Evolutionary conservation across 2,329 filamentous ascomycete genomes (phyloP).

Genomic region (Alternaria sp.): DNA sequence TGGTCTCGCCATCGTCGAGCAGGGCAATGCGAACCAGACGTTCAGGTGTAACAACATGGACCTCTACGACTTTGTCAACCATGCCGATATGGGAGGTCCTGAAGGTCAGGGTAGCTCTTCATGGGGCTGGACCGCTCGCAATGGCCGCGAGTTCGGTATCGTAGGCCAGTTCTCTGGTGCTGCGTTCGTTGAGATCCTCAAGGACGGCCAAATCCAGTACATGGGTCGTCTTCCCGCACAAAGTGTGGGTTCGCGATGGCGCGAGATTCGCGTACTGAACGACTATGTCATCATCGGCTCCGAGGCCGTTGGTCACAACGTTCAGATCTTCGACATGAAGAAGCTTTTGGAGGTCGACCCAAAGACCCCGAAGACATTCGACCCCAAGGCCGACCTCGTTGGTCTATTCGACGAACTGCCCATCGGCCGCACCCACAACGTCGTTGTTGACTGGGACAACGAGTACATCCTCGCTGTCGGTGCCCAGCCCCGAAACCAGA

Average conservation of each 20-base stretch:
- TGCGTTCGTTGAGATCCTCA: conserved; percentile 60
- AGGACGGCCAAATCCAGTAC: conserved; percentile 58
- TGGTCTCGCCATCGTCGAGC: conserved; percentile 29
- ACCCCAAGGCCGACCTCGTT: conserved; percentile 38
- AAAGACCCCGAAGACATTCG: conserved; percentile 39
- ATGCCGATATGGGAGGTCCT: conserved; percentile 59
- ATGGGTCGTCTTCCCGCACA: conserved; percentile 59
- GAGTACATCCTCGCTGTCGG: conserved; percentile 45
- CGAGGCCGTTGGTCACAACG: conserved; percentile 57
- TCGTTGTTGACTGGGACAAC: conserved; percentile 45
- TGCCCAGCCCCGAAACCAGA: conserved; percentile 40
- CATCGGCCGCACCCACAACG: conserved; percentile 48
- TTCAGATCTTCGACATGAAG: conserved; percentile 62
- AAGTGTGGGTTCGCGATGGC: conserved; percentile 55
- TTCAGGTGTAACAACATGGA: conserved; percentile 52
- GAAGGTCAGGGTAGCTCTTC: conserved; percentile 51
- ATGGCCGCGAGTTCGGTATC: conserved; percentile 62
- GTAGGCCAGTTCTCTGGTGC: conserved; percentile 62
- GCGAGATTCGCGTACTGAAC: conserved; percentile 58
- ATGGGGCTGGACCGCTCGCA: conserved; percentile 61
- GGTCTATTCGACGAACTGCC: conserved; percentile 34
- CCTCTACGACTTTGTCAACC: conserved; percentile 62
- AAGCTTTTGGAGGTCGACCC: conserved; percentile 41
- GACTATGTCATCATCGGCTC: conserved; percentile 53
- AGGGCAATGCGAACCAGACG: conserved; percentile 32